phyloP scores from a whole-genome alignment of 2,329 filamentous ascomycete species.

The Diplodia intermedia region DNA sequence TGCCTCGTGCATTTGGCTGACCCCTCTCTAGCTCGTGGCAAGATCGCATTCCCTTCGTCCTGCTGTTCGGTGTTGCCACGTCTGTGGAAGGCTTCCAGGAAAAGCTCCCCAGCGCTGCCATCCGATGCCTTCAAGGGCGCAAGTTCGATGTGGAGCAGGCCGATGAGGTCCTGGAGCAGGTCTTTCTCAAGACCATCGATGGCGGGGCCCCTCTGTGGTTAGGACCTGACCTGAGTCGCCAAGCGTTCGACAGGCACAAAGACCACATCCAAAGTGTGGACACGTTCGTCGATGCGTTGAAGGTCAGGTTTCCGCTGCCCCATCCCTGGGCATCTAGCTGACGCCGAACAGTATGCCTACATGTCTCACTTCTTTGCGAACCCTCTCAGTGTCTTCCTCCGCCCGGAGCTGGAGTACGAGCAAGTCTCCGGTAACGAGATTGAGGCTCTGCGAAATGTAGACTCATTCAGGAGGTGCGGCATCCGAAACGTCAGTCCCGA shows the following conservation, averaged over 20 bases:
- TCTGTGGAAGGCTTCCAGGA: slow-evolving; percentile 81
- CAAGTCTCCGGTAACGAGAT: slow-evolving; percentile 66
- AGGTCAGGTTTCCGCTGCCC: slow-evolving; percentile 56
- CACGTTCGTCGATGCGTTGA: slow-evolving; percentile 72
- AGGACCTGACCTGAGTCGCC: slow-evolving; percentile 67
- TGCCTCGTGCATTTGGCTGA: slow-evolving; percentile 37
- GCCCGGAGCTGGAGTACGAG: slow-evolving; percentile 43
- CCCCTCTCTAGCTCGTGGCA: slow-evolving; percentile 65
- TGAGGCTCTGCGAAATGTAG: slow-evolving; percentile 70
- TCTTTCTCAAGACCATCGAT: slow-evolving; percentile 71
- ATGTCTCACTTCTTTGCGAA: slow-evolving; percentile 89
- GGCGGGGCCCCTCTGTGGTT: slow-evolving; percentile 65
- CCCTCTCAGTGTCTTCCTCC: slow-evolving; percentile 70
- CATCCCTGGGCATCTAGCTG: slow-evolving; percentile 27
- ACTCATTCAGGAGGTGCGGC: slow-evolving; percentile 66
- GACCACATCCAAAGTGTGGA: slow-evolving; percentile 80
- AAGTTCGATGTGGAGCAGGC: slow-evolving; percentile 81
- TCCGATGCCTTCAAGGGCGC: slow-evolving; percentile 70
- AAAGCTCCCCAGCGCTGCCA: slow-evolving; percentile 71
- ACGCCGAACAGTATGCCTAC: slow-evolving; percentile 71
- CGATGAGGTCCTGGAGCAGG: slow-evolving; percentile 72
- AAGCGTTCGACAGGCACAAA: slow-evolving; percentile 73
- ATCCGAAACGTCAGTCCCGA: background rate
- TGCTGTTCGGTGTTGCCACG: slow-evolving; percentile 81
- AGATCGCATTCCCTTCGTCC: slow-evolving; percentile 76